Percentiles rank a stretch among this genome's conserved stretches.
Conservation (phyloP, 768 basidiomycete genomes). For the Pisolithus microcarpus region DNA sequence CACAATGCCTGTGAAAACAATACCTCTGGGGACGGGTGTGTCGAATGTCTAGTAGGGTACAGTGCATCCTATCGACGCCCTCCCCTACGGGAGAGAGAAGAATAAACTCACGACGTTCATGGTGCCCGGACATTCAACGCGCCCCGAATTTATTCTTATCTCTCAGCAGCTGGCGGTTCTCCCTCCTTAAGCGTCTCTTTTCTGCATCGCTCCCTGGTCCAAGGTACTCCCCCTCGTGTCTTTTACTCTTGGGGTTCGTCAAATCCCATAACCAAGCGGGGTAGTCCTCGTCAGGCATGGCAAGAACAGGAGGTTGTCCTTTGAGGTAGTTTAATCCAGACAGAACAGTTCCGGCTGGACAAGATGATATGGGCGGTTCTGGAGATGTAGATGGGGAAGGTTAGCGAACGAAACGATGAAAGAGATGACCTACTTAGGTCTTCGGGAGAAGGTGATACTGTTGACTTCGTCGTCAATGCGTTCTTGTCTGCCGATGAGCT, state of each 20-base stretch:
- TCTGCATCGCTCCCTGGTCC: constrained; percentile 60
- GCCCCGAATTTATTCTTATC: constrained; percentile 84
- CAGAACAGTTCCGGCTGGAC: constrained; percentile 66
- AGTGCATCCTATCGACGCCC: no score
- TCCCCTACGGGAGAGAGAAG: no score
- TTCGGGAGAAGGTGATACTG: constrained; percentile 3
- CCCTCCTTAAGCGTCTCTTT: constrained; percentile 47
- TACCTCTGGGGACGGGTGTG: no score
- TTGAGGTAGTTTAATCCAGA: constrained; percentile 80
- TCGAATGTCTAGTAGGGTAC: no score
- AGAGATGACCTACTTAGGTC: constrained; percentile 16
- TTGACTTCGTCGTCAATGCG: not conserved
- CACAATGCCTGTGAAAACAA: no score
- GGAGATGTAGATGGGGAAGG: constrained; percentile 2
- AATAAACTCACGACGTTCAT: no score
- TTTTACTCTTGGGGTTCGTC: constrained; percentile 47
- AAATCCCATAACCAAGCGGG: constrained; percentile 87
- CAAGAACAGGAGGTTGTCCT: constrained; percentile 68
- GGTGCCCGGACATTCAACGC: constrained; percentile 36
- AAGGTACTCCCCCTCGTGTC: constrained; percentile 48
- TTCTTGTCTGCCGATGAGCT: constrained; percentile 3
- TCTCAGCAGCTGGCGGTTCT: constrained; percentile 64
- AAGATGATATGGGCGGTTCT: constrained; percentile 47
- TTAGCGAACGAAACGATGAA: not conserved
- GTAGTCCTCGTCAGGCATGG: constrained; percentile 76